phyloP scores from a whole-genome alignment of 2,329 filamentous ascomycete genomes.

The Sclerotiophoma versabilis region DNA sequence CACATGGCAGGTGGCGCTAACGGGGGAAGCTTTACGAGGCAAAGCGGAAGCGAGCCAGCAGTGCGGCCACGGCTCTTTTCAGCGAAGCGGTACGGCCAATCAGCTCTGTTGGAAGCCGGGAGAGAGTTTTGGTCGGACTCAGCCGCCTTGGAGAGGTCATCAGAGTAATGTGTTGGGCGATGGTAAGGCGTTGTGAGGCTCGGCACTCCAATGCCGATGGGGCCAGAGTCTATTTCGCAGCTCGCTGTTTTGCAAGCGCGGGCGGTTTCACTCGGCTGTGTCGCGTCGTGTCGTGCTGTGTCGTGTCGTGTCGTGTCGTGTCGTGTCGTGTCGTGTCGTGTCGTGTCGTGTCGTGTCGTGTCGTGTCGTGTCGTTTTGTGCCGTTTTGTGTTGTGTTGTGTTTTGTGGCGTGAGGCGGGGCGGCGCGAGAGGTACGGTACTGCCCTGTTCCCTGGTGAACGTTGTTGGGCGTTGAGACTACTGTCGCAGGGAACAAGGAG shows the following conservation, averaged over 20 bases:
- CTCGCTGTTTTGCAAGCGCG: too few species aligned
- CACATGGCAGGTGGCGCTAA: neutral
- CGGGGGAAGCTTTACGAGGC: constrained; percentile 1
- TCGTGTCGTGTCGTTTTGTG: too few species aligned
- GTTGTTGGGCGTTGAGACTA: neutral
- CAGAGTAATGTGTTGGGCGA: neutral
- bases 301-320: too few species aligned
- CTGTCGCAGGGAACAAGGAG: constrained; percentile 5
- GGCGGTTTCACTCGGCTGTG: too few species aligned
- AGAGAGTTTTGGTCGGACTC: neutral
- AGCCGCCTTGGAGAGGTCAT: neutral
- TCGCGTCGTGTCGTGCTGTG: too few species aligned
- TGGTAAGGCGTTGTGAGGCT: neutral
- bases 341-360: too few species aligned
- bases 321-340: too few species aligned
- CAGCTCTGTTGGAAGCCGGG: neutral
- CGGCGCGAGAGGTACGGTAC: neutral
- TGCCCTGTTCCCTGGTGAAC: constrained; percentile 2
- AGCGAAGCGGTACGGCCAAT: neutral
- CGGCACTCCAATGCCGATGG: neutral
- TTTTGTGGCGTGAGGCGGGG: neutral
- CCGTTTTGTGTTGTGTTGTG: neutral
- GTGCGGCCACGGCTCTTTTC: neutral
- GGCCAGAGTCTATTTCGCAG: neutral
- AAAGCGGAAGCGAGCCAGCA: neutral